These are phyloP conservation scores for Boletellus ananas DNA, from an alignment of 768 basidiomycete genomes.

Conservation along the genomic window DNA sequence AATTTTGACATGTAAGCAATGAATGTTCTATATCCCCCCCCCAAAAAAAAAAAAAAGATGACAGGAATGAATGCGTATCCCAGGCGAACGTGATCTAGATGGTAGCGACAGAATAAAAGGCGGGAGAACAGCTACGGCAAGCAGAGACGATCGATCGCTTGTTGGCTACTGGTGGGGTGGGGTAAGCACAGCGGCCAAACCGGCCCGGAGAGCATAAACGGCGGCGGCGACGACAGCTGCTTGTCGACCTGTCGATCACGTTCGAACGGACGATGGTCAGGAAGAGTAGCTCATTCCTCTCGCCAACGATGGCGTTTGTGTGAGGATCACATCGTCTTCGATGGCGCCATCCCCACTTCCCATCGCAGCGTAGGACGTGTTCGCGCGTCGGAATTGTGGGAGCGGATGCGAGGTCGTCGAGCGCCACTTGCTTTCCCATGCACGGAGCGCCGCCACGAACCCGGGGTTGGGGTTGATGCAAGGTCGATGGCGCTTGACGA, in stretches of 20 bases:
- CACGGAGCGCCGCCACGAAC: conserved; percentile 56
- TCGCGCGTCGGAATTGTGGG: conserved; percentile 28
- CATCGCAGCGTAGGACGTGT: conserved; percentile 21
- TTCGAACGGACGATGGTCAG: background rate
- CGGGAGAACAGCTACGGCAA: no score
- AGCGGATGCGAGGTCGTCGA: conserved; percentile 10
- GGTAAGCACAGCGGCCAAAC: background rate
- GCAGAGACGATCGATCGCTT: background rate
- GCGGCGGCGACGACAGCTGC: background rate
- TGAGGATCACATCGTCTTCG: conserved; percentile 1
- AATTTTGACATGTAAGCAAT: background rate
- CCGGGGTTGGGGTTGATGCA: conserved; percentile 79
- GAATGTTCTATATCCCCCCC: background rate
- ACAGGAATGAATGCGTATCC: no score
- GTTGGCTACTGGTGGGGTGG: background rate
- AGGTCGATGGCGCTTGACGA: conserved; percentile 61
- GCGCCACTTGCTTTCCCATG: conserved; percentile 49
- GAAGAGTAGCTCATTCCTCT: conserved; percentile 28
- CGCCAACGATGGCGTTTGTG: conserved; percentile 10
- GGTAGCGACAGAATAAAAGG: no score
- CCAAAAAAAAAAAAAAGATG: background rate
- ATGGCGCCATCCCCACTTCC: background rate
- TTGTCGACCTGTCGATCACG: no score
- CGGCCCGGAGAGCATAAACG: background rate
- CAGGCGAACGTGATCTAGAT: no score